A percentile compares a stretch with the other conserved stretches of the same genome.
phyloP scores from a whole-genome alignment of 495 filamentous ascomycete genomes.

The Sphaerosporella brunnea region DNA sequence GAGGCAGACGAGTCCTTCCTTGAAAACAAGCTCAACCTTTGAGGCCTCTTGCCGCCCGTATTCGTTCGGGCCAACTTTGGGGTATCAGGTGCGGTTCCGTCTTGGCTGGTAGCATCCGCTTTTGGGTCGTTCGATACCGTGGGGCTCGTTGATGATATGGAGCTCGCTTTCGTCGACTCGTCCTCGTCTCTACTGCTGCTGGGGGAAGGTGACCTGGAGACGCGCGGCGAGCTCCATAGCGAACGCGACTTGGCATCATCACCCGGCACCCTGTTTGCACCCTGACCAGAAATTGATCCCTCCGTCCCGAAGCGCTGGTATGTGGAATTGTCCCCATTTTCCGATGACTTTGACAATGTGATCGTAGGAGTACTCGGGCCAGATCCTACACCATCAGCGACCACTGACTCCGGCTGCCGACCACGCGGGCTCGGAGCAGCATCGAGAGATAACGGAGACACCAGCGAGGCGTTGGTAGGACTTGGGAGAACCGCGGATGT shows the following conservation, averaged over 20 bases:
- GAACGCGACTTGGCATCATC: slow-evolving; percentile 10
- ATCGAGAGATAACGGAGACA: background rate
- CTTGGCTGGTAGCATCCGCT: no score
- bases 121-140: slow-evolving; percentile 10
- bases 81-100: background rate
- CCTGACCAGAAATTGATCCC: background rate
- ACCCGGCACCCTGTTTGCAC: background rate
- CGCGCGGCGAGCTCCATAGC: slow-evolving; percentile 17
- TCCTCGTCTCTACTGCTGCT: slow-evolving; percentile 23
- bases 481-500: background rate
- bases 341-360: slow-evolving; percentile 21
- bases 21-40: background rate
- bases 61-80: background rate
- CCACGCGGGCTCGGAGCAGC: no score
- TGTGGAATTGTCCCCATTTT: slow-evolving; percentile 11
- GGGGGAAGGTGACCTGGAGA: slow-evolving; percentile 25
- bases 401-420: background rate
- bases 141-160: slow-evolving; percentile 17
- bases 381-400: background rate
- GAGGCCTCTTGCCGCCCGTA: background rate
- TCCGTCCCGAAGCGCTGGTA: slow-evolving; percentile 10
- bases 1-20: slow-evolving; percentile 1
- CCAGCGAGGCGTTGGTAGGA: background rate
- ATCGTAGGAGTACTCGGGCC: slow-evolving; percentile 16
- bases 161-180: slow-evolving; percentile 21